Percentiles rank a stretch among this genome's conserved stretches.
Evolutionary conservation across 2,329 filamentous ascomycete species (phyloP).

Genomic region (Talaromyces atroroseus): DNA sequence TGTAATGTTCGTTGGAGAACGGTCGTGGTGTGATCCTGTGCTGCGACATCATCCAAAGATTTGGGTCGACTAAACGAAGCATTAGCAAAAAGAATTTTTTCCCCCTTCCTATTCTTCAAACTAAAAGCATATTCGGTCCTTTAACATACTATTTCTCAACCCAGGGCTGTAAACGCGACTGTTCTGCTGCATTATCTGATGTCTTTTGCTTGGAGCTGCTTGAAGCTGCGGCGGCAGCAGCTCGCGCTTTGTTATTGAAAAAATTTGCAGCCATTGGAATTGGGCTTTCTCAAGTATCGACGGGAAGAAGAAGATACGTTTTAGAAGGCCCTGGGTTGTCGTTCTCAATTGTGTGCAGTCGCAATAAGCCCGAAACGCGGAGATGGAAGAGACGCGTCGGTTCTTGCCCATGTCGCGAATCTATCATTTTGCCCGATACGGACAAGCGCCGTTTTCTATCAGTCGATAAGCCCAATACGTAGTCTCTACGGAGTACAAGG

Average conservation of each 20-base stretch:
- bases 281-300: background rate
- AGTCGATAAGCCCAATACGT: background rate
- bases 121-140: background rate
- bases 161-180: slow-evolving; percentile 76
- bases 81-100: background rate
- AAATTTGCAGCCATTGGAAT: slow-evolving; percentile 66
- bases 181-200: slow-evolving; percentile 57
- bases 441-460: background rate
- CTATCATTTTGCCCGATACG: slow-evolving; percentile 7
- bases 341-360: background rate
- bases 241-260: slow-evolving; percentile 88
- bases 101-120: too few relatives aligned
- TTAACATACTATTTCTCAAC: slow-evolving; percentile 88
- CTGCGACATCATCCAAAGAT: slow-evolving; percentile 87
- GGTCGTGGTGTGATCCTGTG: slow-evolving; percentile 93
- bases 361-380: slow-evolving; percentile 6
- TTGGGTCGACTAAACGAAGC: slow-evolving; percentile 72
- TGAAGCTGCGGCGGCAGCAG: slow-evolving; percentile 59
- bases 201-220: slow-evolving; percentile 63
- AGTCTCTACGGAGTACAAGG: background rate
- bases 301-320: background rate
- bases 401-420: slow-evolving; percentile 6
- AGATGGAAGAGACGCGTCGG: slow-evolving; percentile 10
- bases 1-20: slow-evolving; percentile 89
- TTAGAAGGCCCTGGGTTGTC: too few relatives aligned